Conservation (phyloP, 1,284 basidiomycete species). For the Sphagnurus paluster region DNA sequence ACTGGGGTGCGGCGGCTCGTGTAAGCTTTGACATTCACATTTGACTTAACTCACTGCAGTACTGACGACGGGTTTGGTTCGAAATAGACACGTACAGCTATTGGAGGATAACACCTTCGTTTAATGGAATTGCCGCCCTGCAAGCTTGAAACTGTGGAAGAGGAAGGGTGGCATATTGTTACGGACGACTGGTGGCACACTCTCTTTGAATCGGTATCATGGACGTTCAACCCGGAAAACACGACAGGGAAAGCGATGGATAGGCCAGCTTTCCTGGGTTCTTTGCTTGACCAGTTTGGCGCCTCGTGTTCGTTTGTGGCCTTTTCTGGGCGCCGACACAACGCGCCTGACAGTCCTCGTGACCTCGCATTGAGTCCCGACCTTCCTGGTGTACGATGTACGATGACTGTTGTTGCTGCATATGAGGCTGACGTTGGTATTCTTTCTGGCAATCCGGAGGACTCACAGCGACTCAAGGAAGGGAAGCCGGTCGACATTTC, state of each 20-base stretch:
- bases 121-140: conserved; percentile 27
- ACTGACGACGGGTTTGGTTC: conserved; percentile 13
- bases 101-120: conserved; percentile 21
- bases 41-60: conserved; percentile 3
- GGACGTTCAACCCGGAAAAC: conserved; percentile 27
- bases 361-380: conserved; percentile 33
- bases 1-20: conserved; percentile 16
- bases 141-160: conserved; percentile 25
- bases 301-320: conserved; percentile 7
- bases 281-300: conserved; percentile 14
- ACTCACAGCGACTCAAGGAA: not conserved
- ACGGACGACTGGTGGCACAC: conserved; percentile 34
- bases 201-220: conserved; percentile 31
- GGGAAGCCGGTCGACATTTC: conserved; percentile 11
- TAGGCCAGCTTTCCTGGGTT: conserved; percentile 23
- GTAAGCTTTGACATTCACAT: conserved; percentile 12
- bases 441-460: conserved; percentile 21
- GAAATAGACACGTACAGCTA: conserved; percentile 19
- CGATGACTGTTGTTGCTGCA: conserved; percentile 26
- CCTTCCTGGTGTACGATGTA: conserved; percentile 33
- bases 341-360: conserved; percentile 10
- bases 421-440: conserved; percentile 42
- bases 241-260: conserved; percentile 22
- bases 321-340: conserved; percentile 1
- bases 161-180: conserved; percentile 37